Evolutionary conservation across 1,284 basidiomycete species (phyloP).

Genomic region (Papiliotrema nemorosa): DNA sequence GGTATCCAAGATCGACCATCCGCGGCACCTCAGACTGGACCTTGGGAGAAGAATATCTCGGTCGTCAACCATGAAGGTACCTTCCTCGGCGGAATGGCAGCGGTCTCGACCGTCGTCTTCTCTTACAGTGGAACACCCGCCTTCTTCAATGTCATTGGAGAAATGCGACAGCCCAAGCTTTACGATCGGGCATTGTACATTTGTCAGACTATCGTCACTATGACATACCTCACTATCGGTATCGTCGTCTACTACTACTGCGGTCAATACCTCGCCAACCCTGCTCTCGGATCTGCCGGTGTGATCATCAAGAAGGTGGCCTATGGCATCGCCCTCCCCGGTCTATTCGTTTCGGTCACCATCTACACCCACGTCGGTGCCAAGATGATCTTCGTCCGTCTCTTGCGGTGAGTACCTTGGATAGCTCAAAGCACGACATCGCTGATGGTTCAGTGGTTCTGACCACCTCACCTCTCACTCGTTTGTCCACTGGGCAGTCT

Average conservation of each 20-base stretch:
- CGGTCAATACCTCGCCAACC: slow-evolving; percentile 47
- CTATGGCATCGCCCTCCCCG: slow-evolving; percentile 43
- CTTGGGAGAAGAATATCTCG: slow-evolving; percentile 30
- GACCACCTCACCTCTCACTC: slow-evolving; percentile 60
- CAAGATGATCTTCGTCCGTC: slow-evolving; percentile 57
- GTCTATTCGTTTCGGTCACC: slow-evolving; percentile 32
- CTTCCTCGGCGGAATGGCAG: slow-evolving; percentile 41
- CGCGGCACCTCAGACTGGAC: slow-evolving; percentile 23
- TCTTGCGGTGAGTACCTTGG: slow-evolving; percentile 50
- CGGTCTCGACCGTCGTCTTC: slow-evolving; percentile 43
- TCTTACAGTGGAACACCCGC: slow-evolving; percentile 29
- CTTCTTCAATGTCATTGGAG: slow-evolving; percentile 17
- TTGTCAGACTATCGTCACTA: slow-evolving; percentile 32
- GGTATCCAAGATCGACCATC: slow-evolving; percentile 43
- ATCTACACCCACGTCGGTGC: slow-evolving; percentile 36
- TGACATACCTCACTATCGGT: slow-evolving; percentile 32
- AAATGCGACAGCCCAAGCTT: slow-evolving; percentile 22
- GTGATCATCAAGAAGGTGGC: slow-evolving; percentile 38
- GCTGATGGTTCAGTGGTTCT: slow-evolving; percentile 36
- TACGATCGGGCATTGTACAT: slow-evolving; percentile 23
- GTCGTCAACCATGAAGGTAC: slow-evolving; percentile 24
- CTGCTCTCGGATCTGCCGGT: slow-evolving; percentile 50
- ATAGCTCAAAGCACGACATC: no score
- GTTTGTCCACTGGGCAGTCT: slow-evolving; percentile 57
- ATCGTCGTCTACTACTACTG: slow-evolving; percentile 34